A percentile compares a stretch with the other conserved stretches of the same genome.
phyloP scores from a whole-genome alignment of 768 basidiomycete species.

The Rhodosporidiobolus sp. region DNA sequence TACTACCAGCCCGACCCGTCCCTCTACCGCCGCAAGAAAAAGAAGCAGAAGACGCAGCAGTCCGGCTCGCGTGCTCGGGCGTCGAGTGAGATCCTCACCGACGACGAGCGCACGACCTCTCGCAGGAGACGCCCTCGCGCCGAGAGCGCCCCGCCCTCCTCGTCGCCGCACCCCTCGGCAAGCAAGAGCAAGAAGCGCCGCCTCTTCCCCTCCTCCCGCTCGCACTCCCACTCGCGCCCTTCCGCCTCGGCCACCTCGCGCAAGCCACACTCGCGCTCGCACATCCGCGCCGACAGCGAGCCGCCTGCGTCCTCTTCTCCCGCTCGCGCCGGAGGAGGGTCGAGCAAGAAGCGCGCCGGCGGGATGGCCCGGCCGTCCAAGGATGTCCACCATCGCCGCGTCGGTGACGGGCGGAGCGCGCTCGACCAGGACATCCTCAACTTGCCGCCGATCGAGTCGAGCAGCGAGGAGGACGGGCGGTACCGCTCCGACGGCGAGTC shows the following conservation, averaged over 20 bases:
- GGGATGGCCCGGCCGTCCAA: slow-evolving; percentile 11
- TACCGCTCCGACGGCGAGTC: slow-evolving; percentile 17
- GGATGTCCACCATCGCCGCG: not conserved
- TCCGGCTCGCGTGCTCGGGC: not conserved
- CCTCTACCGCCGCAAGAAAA: not conserved
- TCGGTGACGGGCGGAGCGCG: not conserved
- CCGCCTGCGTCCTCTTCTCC: slow-evolving; percentile 11
- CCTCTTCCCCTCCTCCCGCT: not conserved
- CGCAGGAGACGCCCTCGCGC: not conserved
- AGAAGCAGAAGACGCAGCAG: not conserved
- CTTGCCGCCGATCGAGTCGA: not conserved
- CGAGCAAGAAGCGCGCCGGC: not conserved
- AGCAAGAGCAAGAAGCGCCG: not conserved
- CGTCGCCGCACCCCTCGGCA: not conserved
- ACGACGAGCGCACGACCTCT: not conserved
- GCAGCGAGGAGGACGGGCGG: not conserved
- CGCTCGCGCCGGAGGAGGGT: not conserved
- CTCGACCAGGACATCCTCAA: slow-evolving; percentile 30
- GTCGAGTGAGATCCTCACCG: not conserved
- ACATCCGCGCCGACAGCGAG: slow-evolving; percentile 23
- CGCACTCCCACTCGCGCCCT: no score
- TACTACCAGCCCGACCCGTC: not conserved
- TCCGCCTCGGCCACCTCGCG: not conserved
- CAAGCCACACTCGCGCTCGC: no score
- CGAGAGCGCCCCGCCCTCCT: slow-evolving; percentile 10